Percentiles rank a stretch among this genome's conserved stretches.
phyloP scores from a whole-genome alignment of 164 flowering plant genomes.

The Vitis rupestris region DNA sequence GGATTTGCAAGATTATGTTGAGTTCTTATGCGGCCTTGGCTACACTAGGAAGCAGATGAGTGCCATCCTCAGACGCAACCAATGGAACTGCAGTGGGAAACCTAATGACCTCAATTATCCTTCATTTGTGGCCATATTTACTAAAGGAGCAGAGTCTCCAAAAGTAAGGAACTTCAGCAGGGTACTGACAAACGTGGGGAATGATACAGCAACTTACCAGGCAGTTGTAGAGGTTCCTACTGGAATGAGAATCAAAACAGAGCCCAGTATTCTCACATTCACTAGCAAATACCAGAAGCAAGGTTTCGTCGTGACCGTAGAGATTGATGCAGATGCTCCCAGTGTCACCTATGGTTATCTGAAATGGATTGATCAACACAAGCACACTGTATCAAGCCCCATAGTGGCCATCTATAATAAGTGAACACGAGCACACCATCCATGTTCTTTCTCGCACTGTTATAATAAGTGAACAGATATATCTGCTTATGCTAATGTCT shows the following conservation, averaged over 20 bases:
- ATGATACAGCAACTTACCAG: conserved; percentile 9
- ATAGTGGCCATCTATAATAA: conserved; percentile 16
- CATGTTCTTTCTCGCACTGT: too few relatives aligned
- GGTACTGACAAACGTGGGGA: conserved; percentile 28
- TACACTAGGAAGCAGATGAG: conserved; percentile 24
- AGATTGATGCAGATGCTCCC: conserved; percentile 12
- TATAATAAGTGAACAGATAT: too few relatives aligned
- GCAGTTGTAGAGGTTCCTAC: conserved; percentile 18
- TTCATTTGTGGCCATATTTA: conserved; percentile 25
- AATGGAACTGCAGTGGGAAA: conserved; percentile 17
- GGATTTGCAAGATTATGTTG: conserved; percentile 12
- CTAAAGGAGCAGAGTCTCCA: conserved; percentile 4
- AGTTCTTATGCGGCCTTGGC: conserved; percentile 20
- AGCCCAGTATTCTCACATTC: conserved; percentile 27
- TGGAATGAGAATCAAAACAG: conserved; percentile 17
- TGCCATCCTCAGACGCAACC: conserved; percentile 14
- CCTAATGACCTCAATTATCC: conserved; percentile 31
- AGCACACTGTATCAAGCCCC: conserved; percentile 29
- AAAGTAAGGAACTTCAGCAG: conserved; percentile 20
- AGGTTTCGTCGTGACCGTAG: conserved; percentile 19
- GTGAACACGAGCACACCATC: too few relatives aligned
- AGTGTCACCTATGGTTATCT: conserved; percentile 18
- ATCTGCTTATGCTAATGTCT: too few relatives aligned
- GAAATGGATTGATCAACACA: conserved; percentile 25
- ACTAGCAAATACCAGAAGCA: conserved; percentile 22